These are phyloP conservation scores for Ustilago shanxiensis DNA, from an alignment of 1,284 basidiomycete species.

Conservation along the genomic window DNA sequence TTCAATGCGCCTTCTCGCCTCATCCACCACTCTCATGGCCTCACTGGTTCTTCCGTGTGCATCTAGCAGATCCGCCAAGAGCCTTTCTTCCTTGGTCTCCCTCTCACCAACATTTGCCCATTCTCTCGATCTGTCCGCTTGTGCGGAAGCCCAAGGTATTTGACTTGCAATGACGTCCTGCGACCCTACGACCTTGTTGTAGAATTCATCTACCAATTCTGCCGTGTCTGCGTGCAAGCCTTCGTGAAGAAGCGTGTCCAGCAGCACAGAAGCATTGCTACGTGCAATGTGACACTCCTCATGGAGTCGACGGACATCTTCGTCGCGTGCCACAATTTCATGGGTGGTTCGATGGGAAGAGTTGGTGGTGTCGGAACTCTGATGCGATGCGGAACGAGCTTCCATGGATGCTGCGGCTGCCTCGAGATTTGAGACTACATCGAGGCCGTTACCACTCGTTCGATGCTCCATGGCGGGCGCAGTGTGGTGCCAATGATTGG, in stretches of 20 bases:
- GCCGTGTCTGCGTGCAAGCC: constrained; percentile 29
- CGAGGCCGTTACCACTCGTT: background rate
- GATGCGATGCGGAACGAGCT: constrained; percentile 12
- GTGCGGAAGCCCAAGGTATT: constrained; percentile 58
- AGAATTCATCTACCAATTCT: constrained; percentile 46
- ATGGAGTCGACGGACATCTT: constrained; percentile 56
- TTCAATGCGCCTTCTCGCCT: constrained; percentile 27
- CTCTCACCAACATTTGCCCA: background rate
- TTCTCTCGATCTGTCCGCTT: constrained; percentile 42
- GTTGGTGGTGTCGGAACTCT: background rate
- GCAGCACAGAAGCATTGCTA: constrained; percentile 48
- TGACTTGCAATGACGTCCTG: constrained; percentile 53
- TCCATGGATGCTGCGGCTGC: constrained; percentile 31
- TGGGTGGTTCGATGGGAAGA: background rate
- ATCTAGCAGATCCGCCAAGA: constrained; percentile 59
- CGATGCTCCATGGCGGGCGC: background rate
- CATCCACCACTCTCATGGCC: constrained; percentile 41
- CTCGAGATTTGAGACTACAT: constrained; percentile 35
- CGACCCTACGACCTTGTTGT: constrained; percentile 38
- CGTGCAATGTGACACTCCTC: constrained; percentile 60
- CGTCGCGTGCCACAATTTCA: constrained; percentile 29
- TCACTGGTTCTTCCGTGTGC: constrained; percentile 48
- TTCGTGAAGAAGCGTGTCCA: constrained; percentile 48
- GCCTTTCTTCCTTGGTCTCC: constrained; percentile 47
- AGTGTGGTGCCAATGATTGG: background rate